Evolutionary conservation across 805 yeast species (phyloP).

Genomic region (Kuraishia floccosa): DNA sequence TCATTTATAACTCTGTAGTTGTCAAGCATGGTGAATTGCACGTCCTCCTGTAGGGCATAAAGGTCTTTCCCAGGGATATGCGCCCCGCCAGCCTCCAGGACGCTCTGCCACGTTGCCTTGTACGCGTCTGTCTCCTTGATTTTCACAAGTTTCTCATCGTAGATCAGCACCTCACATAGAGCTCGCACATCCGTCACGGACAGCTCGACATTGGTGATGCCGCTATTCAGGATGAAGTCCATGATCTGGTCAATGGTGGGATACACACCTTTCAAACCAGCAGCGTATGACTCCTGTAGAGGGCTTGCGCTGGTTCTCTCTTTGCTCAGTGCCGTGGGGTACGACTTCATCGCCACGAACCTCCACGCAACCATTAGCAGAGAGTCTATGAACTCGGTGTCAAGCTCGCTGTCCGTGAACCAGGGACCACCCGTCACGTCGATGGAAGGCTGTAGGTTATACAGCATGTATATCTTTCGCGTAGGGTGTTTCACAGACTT

Average conservation of each 20-base stretch:
- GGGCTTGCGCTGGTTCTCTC: conserved; percentile 4
- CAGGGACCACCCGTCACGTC: conserved; percentile 99
- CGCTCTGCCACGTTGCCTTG: conserved; percentile 77
- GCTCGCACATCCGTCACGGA: conserved; percentile 64
- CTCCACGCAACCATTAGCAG: conserved; percentile 81
- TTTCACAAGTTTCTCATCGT: conserved; percentile 75
- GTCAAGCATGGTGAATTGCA: conserved; percentile 18
- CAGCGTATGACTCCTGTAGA: conserved; percentile 36
- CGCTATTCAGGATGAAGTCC: conserved; percentile 59
- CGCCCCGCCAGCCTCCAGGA: conserved; percentile 55
- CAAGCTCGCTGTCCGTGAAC: conserved; percentile 95
- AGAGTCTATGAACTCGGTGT: conserved; percentile 84
- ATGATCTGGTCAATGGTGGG: conserved; percentile 68
- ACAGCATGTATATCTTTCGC: conserved; percentile 91
- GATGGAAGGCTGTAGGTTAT: conserved; percentile 83
- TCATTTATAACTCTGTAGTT: conserved; percentile 16
- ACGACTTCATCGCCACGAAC: conserved; percentile 64
- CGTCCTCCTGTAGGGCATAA: conserved; percentile 15
- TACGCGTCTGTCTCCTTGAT: conserved; percentile 50
- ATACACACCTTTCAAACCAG: conserved; percentile 26
- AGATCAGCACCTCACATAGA: conserved; percentile 77
- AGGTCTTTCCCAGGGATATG: conserved; percentile 14
- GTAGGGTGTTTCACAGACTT: conserved; percentile 88
- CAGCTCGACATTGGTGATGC: conserved; percentile 76
- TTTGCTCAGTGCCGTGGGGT: conserved; percentile 50